Base-by-base conservation (phyloP, 2,329 filamentous ascomycete species). In the Epichloe bromicola region DNA sequence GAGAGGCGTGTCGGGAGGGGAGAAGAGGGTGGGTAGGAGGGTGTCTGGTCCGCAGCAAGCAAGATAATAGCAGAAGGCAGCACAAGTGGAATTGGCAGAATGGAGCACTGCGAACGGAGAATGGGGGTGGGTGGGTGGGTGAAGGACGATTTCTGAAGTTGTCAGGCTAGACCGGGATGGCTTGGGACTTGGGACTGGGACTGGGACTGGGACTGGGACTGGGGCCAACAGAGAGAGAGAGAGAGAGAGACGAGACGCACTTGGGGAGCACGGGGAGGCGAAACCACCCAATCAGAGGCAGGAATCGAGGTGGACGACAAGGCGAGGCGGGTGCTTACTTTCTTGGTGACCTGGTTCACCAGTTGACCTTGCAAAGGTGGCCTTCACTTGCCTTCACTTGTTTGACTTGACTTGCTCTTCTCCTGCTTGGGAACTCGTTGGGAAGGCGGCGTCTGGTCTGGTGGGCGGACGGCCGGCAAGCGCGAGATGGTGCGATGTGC, bases 1-100 rank as follows among this genome's bases (percentile, higher is more conserved):
- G 26, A 30, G 48, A 49, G 40, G 40, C 40, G 39, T 49, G 39
- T 49, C 40, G 39, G 12, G 39, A 45, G 42, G n/a, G 23, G 47
- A 42, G 26, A 39, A 43, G 38, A 40, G 23, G 47, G 23, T 23
- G 23, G 47, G 23, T 23, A 10, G 26, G 26, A 30, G 37, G 14
- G 10, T 15, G 19, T 12, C n/a, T 20, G 40, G 40, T 39, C 2
- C 17, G 34, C 37, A 38, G 36, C 14, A 38, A 23, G 39, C 36
- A 20, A 44, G 38, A 34, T 30, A 17, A 34, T 30, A 14, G 26
- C 23, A 37, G 47, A 33, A 20, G 38, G 19, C 8, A 36, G n/a
- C 14, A 43, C 8, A 14, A 40, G n/a, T 19, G 12, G 26, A 43
- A 34, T 23, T 34, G 40, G 40, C 39, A 15, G 46, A 39, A 39